phyloP scores from a whole-genome alignment of 495 filamentous ascomycete genomes.

The Penicillium samsonianum region DNA sequence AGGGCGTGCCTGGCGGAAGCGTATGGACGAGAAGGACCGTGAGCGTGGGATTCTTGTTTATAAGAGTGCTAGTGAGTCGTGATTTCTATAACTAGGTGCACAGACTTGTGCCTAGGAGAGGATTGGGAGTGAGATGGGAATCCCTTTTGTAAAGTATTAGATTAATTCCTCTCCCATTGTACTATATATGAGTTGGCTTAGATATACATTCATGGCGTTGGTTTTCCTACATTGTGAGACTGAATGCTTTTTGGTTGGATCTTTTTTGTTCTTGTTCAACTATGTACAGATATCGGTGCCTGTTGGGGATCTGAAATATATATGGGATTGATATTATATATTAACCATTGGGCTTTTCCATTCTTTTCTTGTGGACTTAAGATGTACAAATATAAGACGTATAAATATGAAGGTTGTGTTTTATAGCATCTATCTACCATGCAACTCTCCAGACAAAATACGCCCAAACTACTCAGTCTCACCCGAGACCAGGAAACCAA shows the following conservation, averaged over 20 bases:
- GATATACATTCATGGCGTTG: not conserved
- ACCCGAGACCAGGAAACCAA: not conserved
- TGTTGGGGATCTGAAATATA: too few species aligned
- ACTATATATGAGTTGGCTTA: not conserved
- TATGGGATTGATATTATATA: too few species aligned
- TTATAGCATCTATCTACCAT: not conserved
- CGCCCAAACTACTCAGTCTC: not conserved
- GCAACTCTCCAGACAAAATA: not conserved
- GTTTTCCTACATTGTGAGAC: not conserved
- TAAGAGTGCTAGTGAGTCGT: constrained; percentile 18
- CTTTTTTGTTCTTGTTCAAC: not conserved
- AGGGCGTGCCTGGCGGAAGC: constrained; percentile 51
- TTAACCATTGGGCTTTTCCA: too few species aligned
- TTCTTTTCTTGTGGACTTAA: too few species aligned
- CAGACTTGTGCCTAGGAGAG: too few species aligned
- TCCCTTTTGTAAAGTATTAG: constrained; percentile 22
- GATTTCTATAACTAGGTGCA: not conserved
- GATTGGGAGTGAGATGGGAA: not conserved
- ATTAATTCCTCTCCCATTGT: constrained; percentile 1
- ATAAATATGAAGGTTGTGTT: too few species aligned
- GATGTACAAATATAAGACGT: not conserved
- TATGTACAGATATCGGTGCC: too few species aligned
- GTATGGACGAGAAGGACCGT: constrained; percentile 51
- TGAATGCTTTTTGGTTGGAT: not conserved
- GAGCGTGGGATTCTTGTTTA: constrained; percentile 34